phyloP scores from a whole-genome alignment of 306 rosid species.

The Arachis hypogaea region DNA sequence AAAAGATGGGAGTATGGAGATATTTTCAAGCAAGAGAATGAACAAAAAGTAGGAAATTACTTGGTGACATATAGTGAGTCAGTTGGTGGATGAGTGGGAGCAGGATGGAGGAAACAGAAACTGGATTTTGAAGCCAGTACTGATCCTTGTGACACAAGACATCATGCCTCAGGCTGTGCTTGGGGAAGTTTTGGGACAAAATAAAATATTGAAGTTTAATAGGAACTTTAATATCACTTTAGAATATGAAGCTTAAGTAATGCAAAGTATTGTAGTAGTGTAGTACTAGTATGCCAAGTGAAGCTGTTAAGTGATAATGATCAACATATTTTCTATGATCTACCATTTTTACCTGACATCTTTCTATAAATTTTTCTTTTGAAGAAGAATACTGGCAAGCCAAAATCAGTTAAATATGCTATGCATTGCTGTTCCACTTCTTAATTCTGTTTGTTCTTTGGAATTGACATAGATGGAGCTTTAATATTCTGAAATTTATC shows the following conservation, averaged over 20 bases:
- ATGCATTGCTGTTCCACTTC: not conserved
- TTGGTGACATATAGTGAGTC: slow-evolving; percentile 4
- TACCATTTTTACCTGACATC: slow-evolving; percentile 4
- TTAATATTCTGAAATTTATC: slow-evolving; percentile 14
- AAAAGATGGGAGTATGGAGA: slow-evolving; percentile 24
- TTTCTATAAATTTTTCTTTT: slow-evolving; percentile 17
- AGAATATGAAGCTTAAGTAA: slow-evolving; percentile 1
- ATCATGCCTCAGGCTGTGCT: slow-evolving; percentile 3
- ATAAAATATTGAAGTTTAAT: not conserved
- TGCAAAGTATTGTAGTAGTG: not conserved
- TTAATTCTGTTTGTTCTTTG: not conserved
- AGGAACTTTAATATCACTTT: not conserved
- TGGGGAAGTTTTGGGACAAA: not conserved
- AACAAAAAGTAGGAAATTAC: slow-evolving; percentile 3
- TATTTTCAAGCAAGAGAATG: slow-evolving; percentile 1
- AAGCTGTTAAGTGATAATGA: slow-evolving; percentile 21
- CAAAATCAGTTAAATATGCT: slow-evolving; percentile 1
- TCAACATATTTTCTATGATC: not conserved
- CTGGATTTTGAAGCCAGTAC: slow-evolving; percentile 10
- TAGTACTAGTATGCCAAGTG: not conserved
- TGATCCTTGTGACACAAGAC: not conserved
- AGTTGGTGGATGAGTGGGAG: slow-evolving; percentile 9
- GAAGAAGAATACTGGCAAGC: slow-evolving; percentile 4
- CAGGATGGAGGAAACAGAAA: slow-evolving; percentile 19
- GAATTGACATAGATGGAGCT: slow-evolving; percentile 15